Evolutionary conservation across 306 rosid species (phyloP).

Genomic region (Mimosa bimucronata): DNA sequence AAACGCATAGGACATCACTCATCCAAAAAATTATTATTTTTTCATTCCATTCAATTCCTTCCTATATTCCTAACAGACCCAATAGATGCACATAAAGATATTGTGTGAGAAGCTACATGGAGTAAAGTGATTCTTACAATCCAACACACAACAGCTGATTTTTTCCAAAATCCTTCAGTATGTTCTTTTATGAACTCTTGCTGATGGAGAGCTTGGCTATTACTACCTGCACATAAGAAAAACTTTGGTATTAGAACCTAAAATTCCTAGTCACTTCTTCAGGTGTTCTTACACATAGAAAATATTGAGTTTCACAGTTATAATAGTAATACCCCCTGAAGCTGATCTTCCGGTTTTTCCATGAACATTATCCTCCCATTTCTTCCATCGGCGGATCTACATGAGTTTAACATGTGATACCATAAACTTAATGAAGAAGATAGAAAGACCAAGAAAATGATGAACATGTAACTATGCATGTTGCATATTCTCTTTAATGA

Average conservation of each 20-base stretch:
- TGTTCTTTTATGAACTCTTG: conserved; percentile 42
- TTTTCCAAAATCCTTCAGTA: conserved; percentile 68
- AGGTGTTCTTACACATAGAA: conserved; percentile 17
- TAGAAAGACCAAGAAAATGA: conserved; percentile 7
- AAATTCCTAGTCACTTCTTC: conserved; percentile 20
- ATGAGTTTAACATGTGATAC: background rate
- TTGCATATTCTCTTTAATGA: background rate
- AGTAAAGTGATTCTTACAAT: conserved; percentile 50
- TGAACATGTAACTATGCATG: background rate
- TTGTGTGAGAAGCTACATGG: background rate
- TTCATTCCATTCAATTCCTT: background rate
- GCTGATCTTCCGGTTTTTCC: background rate
- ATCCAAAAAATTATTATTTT: background rate
- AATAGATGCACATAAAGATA: background rate
- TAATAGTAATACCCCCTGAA: conserved; percentile 41
- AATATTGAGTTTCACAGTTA: conserved; percentile 32
- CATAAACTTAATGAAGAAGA: background rate
- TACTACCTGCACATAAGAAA: background rate
- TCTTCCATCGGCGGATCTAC: conserved; percentile 75
- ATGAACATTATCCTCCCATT: conserved; percentile 52
- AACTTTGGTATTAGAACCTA: conserved; percentile 9
- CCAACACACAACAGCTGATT: conserved; percentile 71
- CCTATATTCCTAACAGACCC: background rate
- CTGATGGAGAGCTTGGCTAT: background rate
- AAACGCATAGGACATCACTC: background rate